Percentiles rank a stretch among this genome's conserved stretches.
Evolutionary conservation across 805 yeast species (phyloP).

Genomic region (Wickerhamiella vanderwaltii): DNA sequence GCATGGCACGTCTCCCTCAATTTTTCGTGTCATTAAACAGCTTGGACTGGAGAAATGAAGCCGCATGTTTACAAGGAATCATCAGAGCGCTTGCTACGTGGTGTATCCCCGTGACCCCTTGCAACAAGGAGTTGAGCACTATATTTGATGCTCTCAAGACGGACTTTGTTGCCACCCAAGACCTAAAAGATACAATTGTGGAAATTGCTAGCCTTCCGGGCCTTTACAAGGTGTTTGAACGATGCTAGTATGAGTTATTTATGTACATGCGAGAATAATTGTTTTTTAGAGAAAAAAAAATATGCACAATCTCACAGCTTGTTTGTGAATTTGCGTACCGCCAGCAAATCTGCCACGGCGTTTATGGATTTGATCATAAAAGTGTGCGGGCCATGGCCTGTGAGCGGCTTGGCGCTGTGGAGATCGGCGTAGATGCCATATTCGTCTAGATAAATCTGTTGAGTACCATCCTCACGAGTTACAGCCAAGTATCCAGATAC

Average conservation of each 20-base stretch:
- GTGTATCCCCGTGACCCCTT: slow-evolving; percentile 51
- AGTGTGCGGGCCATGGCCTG: background rate
- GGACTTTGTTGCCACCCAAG: slow-evolving; percentile 51
- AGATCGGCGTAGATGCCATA: background rate
- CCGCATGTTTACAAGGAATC: slow-evolving; percentile 53
- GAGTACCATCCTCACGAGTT: background rate
- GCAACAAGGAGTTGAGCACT: slow-evolving; percentile 24
- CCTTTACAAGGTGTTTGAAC: slow-evolving; percentile 78
- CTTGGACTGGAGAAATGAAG: slow-evolving; percentile 57
- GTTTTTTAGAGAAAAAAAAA: slow-evolving; percentile 13
- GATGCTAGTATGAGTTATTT: slow-evolving; percentile 38
- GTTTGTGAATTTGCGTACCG: background rate
- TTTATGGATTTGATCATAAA: background rate
- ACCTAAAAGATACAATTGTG: slow-evolving; percentile 42
- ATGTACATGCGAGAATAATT: slow-evolving; percentile 3
- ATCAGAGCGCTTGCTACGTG: slow-evolving; percentile 57
- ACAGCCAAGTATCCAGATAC: background rate
- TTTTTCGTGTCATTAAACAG: slow-evolving; percentile 51
- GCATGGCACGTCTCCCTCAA: slow-evolving; percentile 48
- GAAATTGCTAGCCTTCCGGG: slow-evolving; percentile 91
- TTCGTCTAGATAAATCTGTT: background rate
- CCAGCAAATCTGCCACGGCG: background rate
- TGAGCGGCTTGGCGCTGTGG: background rate
- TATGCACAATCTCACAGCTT: slow-evolving; percentile 10
- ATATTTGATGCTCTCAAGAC: slow-evolving; percentile 56